phyloP scores from a whole-genome alignment of 1,139 yeast species.

The Blastobotrys proliferans region DNA sequence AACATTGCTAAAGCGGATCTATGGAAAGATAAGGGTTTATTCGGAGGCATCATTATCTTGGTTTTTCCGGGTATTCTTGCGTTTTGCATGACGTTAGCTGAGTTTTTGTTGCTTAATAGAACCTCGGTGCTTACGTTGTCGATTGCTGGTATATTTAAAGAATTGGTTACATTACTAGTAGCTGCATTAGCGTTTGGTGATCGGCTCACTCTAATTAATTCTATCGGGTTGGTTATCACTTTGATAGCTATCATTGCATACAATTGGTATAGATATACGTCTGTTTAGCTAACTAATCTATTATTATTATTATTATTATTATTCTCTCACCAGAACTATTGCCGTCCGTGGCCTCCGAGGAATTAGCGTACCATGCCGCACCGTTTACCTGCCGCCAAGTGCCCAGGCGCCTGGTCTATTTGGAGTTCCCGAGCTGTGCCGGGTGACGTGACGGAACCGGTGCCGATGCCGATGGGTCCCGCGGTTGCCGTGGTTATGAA shows the following conservation, averaged over 20 bases:
- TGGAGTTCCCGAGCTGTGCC: no score
- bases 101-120: constrained; percentile 73
- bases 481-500: no score
- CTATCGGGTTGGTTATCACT: constrained; percentile 74
- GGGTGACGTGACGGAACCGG: no score
- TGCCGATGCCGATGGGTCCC: no score
- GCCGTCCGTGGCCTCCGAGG: no score
- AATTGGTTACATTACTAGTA: constrained; percentile 71
- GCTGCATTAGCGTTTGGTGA: constrained; percentile 77
- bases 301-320: no score
- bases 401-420: no score
- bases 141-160: constrained; percentile 91
- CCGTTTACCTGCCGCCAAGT: no score
- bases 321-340: no score
- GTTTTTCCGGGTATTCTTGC: constrained; percentile 83
- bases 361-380: no score
- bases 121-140: constrained; percentile 85
- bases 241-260: constrained; percentile 76
- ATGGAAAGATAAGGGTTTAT: constrained; percentile 58
- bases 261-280: constrained; percentile 41
- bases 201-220: constrained; percentile 58
- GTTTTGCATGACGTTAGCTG: constrained; percentile 85
- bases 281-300: no score
- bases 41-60: constrained; percentile 54
- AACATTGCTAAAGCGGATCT: constrained; percentile 51